phyloP scores from a whole-genome alignment of 2,329 filamentous ascomycete genomes.

The Alternaria angustiovoidea region DNA sequence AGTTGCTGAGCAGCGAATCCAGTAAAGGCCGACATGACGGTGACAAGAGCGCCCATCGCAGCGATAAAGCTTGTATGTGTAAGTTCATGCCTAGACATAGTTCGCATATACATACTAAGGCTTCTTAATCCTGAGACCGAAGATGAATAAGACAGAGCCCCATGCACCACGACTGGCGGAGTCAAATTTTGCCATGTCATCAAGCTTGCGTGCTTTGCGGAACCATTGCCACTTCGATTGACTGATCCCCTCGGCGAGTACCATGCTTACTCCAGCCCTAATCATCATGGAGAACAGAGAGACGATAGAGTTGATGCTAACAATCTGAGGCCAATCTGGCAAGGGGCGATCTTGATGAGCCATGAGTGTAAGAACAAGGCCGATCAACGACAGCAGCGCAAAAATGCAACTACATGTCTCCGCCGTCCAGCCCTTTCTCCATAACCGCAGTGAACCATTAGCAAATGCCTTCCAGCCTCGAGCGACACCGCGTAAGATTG shows the following conservation, averaged over 20 bases:
- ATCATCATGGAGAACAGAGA: conserved; percentile 20
- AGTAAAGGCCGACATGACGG: conserved; percentile 10
- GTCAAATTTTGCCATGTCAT: conserved; percentile 19
- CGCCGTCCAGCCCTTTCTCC: conserved; percentile 11
- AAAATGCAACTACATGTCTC: conserved; percentile 16
- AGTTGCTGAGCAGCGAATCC: conserved; percentile 20
- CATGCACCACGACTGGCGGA: conserved; percentile 22
- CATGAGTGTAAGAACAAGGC: conserved; percentile 2
- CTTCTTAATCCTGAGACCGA: background rate
- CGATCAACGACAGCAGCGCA: conserved; percentile 8
- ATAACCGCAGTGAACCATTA: conserved; percentile 3
- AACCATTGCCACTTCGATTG: conserved; percentile 26
- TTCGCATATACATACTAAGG: too few species aligned
- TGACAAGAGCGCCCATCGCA: conserved; percentile 12
- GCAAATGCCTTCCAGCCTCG: background rate
- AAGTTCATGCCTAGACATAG: background rate
- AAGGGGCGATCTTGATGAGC: conserved; percentile 12
- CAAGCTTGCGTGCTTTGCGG: conserved; percentile 3
- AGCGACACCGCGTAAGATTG: background rate
- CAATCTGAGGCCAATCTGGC: conserved; percentile 19
- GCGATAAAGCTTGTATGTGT: conserved; percentile 14
- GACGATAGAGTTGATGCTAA: conserved; percentile 19
- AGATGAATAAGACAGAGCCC: conserved; percentile 15
- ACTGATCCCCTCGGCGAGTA: conserved; percentile 24
- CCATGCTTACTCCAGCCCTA: conserved; percentile 12